Percentiles rank a stretch among this genome's conserved stretches.
Conservation (phyloP, 2,329 filamentous ascomycete genomes). For the Thermochaetoides dissita region DNA sequence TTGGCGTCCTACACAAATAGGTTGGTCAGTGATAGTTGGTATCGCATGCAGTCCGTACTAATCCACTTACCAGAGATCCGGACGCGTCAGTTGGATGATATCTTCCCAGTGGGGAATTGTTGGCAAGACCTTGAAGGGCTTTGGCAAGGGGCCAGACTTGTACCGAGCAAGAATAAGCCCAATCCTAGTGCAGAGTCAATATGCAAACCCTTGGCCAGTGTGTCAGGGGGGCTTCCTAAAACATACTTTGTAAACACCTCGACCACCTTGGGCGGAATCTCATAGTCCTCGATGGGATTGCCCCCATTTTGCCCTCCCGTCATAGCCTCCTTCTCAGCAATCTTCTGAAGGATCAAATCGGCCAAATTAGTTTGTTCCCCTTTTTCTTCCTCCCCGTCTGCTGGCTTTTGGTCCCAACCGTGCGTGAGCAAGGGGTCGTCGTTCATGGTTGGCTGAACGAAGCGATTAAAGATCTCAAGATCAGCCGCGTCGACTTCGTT, state of each 20-base stretch:
- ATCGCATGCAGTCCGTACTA: no score
- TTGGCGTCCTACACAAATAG: constrained; percentile 39
- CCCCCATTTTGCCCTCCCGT: constrained; percentile 7
- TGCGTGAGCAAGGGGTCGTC: constrained; percentile 60
- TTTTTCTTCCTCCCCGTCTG: constrained; percentile 27
- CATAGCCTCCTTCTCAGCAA: constrained; percentile 70
- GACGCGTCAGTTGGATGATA: constrained; percentile 15
- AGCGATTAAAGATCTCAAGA: constrained; percentile 79
- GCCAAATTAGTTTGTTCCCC: constrained; percentile 64
- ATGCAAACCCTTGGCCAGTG: constrained; percentile 6
- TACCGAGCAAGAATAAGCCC: constrained; percentile 81
- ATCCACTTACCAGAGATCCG: constrained; percentile 10
- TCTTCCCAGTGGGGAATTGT: constrained; percentile 82
- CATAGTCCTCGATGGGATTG: constrained; percentile 53
- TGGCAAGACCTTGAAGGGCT: constrained; percentile 93
- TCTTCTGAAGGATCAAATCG: constrained; percentile 86
- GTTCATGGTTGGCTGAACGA: constrained; percentile 59
- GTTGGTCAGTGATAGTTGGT: not conserved
- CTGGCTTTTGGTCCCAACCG: constrained; percentile 35
- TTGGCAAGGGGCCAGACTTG: constrained; percentile 90
- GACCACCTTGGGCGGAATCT: constrained; percentile 79
- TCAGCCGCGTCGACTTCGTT: constrained; percentile 81
- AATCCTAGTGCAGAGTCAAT: constrained; percentile 38
- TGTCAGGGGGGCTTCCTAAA: not conserved
- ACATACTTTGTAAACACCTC: constrained; percentile 81